Evolutionary conservation across 2,329 filamentous ascomycete genomes (phyloP), one percentile per base, ranked within the genome.

Genomic region (Trichoderma harzianum): DNA sequence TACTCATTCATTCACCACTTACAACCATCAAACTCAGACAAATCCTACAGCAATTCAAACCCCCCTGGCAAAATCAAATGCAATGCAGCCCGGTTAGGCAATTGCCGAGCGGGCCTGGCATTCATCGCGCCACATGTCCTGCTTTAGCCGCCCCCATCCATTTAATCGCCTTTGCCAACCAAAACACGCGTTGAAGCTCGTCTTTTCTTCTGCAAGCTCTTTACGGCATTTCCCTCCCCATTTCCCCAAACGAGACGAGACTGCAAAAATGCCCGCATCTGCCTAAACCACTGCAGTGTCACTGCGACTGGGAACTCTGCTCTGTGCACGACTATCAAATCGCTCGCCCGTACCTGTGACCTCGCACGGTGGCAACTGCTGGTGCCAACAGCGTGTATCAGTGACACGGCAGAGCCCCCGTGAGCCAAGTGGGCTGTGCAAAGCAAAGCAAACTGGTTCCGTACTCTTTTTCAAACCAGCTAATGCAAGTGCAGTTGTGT

Each of bases 381-480:
- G 28, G 28, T 32, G 30, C 26, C 8, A n/a, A 28, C 26, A 24
- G 12, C 55, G 21, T 24, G 65, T 68, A 60, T 58, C 34, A 28
- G 39, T 16, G 26, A 47, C 53, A 24, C 28, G 32, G 3, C 61
- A 21, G 30, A 26, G 43, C 11, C 32, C 62, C 26, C 62, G 28
- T 65, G 62, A 51, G 26, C 34, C 39, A 61, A 69, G 57, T 69
- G 66, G 66, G 66, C 66, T 69, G 66, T 69, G 66, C 66, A 69
- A 32, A 47, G 55, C 34, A 61, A 30, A 30, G 43, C 62, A 65
- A 65, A 65, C 32, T 58, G 65, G 55, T 32, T 30, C 65, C 55
- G 53, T 68, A n/a, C 63, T 64, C 2, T 57, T 58, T 24, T 32
- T 39, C 66, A 61, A 53, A 61, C 36, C 36, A 69, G 53, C 66